A percentile compares a stretch with the other conserved stretches of the same genome.
Evolutionary conservation across 306 rosid species (phyloP).

Genomic region (Nissolia schottii): DNA sequence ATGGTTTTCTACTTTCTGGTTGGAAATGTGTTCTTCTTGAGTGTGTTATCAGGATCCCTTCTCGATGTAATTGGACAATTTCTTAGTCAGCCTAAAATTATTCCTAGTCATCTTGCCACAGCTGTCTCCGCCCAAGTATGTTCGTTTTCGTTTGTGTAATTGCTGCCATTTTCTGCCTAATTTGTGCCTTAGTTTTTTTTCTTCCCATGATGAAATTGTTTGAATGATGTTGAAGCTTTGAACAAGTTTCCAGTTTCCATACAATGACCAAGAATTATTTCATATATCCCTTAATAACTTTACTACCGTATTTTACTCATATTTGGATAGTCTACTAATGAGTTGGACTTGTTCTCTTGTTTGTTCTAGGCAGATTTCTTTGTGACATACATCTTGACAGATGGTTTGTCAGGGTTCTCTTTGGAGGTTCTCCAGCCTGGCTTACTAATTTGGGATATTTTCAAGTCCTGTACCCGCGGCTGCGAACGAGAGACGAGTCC

Average conservation of each 20-base stretch:
- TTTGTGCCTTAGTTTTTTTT: neutral
- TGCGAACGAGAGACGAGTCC: constrained; percentile 40
- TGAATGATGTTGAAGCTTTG: neutral
- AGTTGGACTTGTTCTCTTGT: neutral
- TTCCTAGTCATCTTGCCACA: constrained; percentile 71
- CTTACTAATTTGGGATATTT: constrained; percentile 57
- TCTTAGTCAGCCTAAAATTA: constrained; percentile 50
- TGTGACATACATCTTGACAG: constrained; percentile 80
- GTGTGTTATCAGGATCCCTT: constrained; percentile 86
- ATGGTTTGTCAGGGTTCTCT: constrained; percentile 86
- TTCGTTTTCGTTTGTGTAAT: constrained; percentile 18
- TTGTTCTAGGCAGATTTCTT: constrained; percentile 88
- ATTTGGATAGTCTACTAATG: constrained; percentile 1
- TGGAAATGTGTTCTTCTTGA: constrained; percentile 85
- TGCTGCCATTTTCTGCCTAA: neutral
- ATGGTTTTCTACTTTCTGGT: constrained; percentile 91
- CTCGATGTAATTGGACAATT: constrained; percentile 75
- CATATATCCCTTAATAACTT: neutral
- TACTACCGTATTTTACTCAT: neutral
- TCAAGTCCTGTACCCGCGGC: constrained; percentile 42
- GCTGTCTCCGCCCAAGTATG: constrained; percentile 85
- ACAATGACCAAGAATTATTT: neutral
- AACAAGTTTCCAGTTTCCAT: neutral
- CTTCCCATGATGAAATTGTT: neutral
- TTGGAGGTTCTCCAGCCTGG: constrained; percentile 89